Evolutionary conservation across 1,284 basidiomycete species (phyloP), one percentile per base, ranked within the genome.

Genomic region (Uromyces viciae-fabae): DNA sequence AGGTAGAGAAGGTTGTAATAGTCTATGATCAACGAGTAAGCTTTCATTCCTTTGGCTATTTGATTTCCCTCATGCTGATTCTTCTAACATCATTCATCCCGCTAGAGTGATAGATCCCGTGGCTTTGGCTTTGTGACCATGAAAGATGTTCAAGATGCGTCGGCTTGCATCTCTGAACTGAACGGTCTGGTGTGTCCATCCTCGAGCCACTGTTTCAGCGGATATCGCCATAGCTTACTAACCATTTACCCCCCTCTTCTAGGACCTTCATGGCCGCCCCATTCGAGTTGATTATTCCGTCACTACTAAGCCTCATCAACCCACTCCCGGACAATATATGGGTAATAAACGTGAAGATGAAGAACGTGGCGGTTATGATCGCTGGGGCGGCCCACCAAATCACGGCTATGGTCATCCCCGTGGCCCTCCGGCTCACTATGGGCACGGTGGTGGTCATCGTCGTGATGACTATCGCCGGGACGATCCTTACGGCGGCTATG

Each of bases 61-160:
- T 14, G 15, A 2, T 2, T 19, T 54, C 49, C 31, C 31, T 40
- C n/a, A 42, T 58, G 28, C 54, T n/a, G 0, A 66, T 22, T 2
- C n/a, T 25, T 36, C 25, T 33, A 64, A 49, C n/a, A n/a, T 66
- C 58, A 11, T 8, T 46, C 11, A n/a, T 28, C n/a, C 33, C 33
- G 8, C 9, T 31, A 95, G 93, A 94, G 94, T 68, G 94, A 95
- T 85, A 92, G 97, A 81, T 98, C 95, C 77, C 93, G 96, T 83
- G 97, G 95, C 11, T 99, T 99, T 84, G 96, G 95, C 54, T 99
- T 99, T 86, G 94, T 99, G 86, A 92, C 92, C 83, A 98, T 99
- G 95, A 89, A 90, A 54, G 89, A 89, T 52, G 89, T 91, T 22
- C 94, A 95, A 81, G 95, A 97, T 82, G 97, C 97, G 1, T 88